Evolutionary conservation across 2,329 filamentous ascomycete species (phyloP).

Genomic region (Exophiala lecanii-corni): DNA sequence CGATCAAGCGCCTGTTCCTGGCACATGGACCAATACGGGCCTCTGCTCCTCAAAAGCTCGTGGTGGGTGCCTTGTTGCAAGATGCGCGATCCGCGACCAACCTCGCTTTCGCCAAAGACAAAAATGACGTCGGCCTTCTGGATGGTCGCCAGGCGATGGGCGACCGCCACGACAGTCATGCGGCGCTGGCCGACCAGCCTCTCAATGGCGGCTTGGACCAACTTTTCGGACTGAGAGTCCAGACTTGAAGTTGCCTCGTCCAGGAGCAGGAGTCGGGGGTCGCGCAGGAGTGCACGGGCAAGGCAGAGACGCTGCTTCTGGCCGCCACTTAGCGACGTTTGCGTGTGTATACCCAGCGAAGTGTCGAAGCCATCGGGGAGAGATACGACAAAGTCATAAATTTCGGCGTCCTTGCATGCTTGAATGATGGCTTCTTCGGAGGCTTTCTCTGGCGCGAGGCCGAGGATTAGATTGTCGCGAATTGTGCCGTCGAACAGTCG

Average conservation of each 20-base stretch:
- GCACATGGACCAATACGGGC: constrained; percentile 51
- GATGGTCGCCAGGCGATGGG: constrained; percentile 70
- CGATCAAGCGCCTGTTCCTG: constrained; percentile 26
- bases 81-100: constrained; percentile 39
- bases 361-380: constrained; percentile 50
- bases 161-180: constrained; percentile 67
- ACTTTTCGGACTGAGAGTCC: constrained; percentile 61
- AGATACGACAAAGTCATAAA: constrained; percentile 49
- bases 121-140: constrained; percentile 78
- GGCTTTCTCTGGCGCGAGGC: constrained; percentile 32
- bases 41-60: constrained; percentile 49
- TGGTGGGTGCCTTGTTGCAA: constrained; percentile 59
- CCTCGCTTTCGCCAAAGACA: constrained; percentile 61
- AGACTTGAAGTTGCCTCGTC: constrained; percentile 59
- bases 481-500: constrained; percentile 43
- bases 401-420: constrained; percentile 49
- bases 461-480: constrained; percentile 46
- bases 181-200: constrained; percentile 48
- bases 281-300: constrained; percentile 50
- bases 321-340: constrained; percentile 48
- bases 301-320: constrained; percentile 55
- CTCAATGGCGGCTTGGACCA: constrained; percentile 67
- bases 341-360: constrained; percentile 45
- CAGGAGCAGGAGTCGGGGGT: constrained; percentile 50
- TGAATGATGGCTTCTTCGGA: constrained; percentile 41